Conservation (phyloP, 805 yeast species). For the Osmozyma mogii region DNA sequence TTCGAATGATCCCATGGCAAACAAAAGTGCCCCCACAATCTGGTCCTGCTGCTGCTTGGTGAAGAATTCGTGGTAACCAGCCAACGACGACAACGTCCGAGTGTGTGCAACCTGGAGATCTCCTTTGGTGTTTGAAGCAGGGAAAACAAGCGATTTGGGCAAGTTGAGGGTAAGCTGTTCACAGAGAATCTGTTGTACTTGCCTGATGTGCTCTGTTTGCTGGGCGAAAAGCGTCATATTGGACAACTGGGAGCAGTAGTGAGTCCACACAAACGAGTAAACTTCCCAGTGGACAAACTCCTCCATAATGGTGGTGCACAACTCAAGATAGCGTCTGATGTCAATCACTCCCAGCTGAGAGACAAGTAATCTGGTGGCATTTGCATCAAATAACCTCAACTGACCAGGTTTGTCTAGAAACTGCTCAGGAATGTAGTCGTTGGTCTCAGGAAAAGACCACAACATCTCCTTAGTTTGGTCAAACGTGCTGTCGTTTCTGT, state of each 20-base stretch:
- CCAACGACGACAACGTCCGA: conserved; percentile 51
- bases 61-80: conserved; percentile 51
- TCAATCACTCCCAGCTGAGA: too few relatives aligned
- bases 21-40: conserved; percentile 49
- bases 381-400: background rate
- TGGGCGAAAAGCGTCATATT: conserved; percentile 45
- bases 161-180: conserved; percentile 49
- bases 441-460: conserved; percentile 59
- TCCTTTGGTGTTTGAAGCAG: conserved; percentile 35
- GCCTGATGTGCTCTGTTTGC: conserved; percentile 29
- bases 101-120: conserved; percentile 63
- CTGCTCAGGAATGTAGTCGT: conserved; percentile 40
- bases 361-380: too few relatives aligned
- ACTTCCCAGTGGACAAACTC: conserved; percentile 61
- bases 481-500: conserved; percentile 17
- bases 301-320: conserved; percentile 43
- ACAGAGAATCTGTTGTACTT: conserved; percentile 42
- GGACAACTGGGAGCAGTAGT: conserved; percentile 63
- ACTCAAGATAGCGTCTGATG: too few relatives aligned
- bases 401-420: conserved; percentile 36
- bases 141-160: conserved; percentile 19
- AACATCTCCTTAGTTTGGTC: conserved; percentile 10
- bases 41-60: conserved; percentile 55
- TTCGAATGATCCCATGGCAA: conserved; percentile 68
- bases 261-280: conserved; percentile 58